Base-by-base conservation (phyloP, 345 rosid species). In the Rhodamnia rubescens region DNA sequence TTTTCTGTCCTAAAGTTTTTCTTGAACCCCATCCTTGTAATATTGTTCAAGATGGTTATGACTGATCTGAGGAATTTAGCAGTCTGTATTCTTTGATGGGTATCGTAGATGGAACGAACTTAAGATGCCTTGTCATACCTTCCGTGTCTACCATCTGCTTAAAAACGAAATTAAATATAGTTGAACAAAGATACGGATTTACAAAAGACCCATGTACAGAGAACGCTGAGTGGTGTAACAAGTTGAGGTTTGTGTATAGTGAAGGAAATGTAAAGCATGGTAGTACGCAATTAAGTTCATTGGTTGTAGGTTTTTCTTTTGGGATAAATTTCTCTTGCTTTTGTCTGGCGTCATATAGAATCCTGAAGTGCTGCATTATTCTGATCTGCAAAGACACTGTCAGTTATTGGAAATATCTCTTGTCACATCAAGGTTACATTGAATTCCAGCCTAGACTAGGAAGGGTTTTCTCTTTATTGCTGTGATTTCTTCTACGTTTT, bases 341-440 rank as follows among this genome's bases (percentile, higher is more conserved):
- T 69, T 69, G 47, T 7, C 7, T 8, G 0, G 32, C 0, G 0
- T 69, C 0, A 0, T 0, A 18, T 4, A 29, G 78, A 8, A 69
- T 27, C 47, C 13, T 2, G 3, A 69, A 8, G 1, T 4, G 0
- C 0, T 64, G 6, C 16, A 0, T 32, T 4, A 69, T 64, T 32
- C 1, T 32, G 22, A 1, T 64, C 0, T 8, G 44, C 13, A 1
- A 0, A 0, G 0, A 69, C 0, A 4, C 24, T 32, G 13, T 32
- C 78, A 2, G 24, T 69, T 69, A 4, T 16, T 4, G 0, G 24
- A 69, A 18, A 18, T 64, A 32, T 32, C 78, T 32, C 13, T 32
- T 32, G 13, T 69, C 7, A 54, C 24, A 55, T 21, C 12, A 55
- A 64, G 22, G 1, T 64, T 64, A 8, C 1, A 13, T 64, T 32